Conservation (phyloP, 148 eudicot species). For the Mesembryanthemum crystallinum region DNA sequence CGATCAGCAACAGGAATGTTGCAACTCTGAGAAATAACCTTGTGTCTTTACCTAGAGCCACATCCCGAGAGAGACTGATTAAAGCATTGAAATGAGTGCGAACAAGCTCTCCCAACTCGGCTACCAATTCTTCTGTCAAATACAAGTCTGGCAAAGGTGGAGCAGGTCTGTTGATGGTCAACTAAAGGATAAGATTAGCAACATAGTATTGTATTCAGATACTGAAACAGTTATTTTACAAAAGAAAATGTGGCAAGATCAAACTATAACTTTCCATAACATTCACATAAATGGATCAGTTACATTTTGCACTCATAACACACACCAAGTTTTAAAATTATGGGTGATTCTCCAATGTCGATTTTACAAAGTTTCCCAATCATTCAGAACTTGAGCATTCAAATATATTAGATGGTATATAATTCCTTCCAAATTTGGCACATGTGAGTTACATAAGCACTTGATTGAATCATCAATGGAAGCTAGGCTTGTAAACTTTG, state of each 20-base stretch:
- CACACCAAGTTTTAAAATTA: too few relatives aligned
- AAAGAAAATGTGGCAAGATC: too few relatives aligned
- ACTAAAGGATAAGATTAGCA: slow-evolving; percentile 24
- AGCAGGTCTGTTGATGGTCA: slow-evolving; percentile 63
- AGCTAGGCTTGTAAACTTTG: too few relatives aligned
- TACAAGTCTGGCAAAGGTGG: slow-evolving; percentile 79
- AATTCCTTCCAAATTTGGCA: not conserved
- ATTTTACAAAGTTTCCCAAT: not conserved
- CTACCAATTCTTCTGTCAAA: slow-evolving; percentile 56
- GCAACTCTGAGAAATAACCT: slow-evolving; percentile 54
- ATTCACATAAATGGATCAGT: not conserved
- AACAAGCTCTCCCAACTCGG: slow-evolving; percentile 42
- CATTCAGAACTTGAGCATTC: not conserved
- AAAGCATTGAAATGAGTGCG: slow-evolving; percentile 41
- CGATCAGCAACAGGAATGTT: slow-evolving; percentile 42
- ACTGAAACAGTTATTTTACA: not conserved
- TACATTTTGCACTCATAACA: not conserved
- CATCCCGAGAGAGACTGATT: slow-evolving; percentile 49
- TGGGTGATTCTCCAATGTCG: too few relatives aligned
- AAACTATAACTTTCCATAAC: not conserved
- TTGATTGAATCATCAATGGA: not conserved
- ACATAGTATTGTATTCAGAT: not conserved
- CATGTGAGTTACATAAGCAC: not conserved
- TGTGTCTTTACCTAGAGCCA: slow-evolving; percentile 73
- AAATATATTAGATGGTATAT: not conserved